Evolutionary conservation across 2,329 filamentous ascomycete genomes (phyloP).

Genomic region (Colletotrichum plurivorum): DNA sequence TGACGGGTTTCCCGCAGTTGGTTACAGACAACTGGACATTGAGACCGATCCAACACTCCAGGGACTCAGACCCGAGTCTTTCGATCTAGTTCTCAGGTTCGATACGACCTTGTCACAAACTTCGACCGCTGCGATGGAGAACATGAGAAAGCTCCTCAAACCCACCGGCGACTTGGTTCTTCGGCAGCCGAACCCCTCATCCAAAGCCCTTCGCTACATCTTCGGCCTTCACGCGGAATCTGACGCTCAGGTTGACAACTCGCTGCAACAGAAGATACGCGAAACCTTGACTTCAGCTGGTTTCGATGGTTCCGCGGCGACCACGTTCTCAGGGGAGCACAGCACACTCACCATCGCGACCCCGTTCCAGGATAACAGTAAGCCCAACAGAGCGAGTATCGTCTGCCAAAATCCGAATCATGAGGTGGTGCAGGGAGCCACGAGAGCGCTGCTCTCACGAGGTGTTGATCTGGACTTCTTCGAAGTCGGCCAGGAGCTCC

Average conservation of each 20-base stretch:
- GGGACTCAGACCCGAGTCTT: conserved; percentile 40
- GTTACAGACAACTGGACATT: conserved; percentile 44
- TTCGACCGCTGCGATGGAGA: background rate
- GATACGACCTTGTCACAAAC: background rate
- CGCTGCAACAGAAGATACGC: too few relatives aligned
- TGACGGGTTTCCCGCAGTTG: background rate
- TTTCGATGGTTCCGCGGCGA: conserved; percentile 7
- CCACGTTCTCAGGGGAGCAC: conserved; percentile 17
- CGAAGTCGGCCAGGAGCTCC: conserved; percentile 7
- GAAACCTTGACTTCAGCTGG: background rate
- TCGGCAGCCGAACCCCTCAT: conserved; percentile 10
- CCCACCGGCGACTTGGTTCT: conserved; percentile 16
- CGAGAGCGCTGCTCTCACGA: background rate
- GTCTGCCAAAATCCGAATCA: conserved; percentile 18
- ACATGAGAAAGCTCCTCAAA: conserved; percentile 28
- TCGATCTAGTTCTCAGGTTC: conserved; percentile 46
- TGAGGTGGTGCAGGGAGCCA: background rate
- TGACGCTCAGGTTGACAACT: background rate
- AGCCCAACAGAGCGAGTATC: conserved; percentile 1
- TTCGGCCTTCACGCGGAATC: conserved; percentile 1
- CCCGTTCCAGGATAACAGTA: conserved; percentile 8
- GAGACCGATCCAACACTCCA: conserved; percentile 46
- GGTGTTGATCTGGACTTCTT: background rate
- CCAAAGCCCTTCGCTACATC: conserved; percentile 5
- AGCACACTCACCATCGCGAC: background rate